Evolutionary conservation across 2,329 filamentous ascomycete genomes (phyloP).

Genomic region (Fusarium circinatum): DNA sequence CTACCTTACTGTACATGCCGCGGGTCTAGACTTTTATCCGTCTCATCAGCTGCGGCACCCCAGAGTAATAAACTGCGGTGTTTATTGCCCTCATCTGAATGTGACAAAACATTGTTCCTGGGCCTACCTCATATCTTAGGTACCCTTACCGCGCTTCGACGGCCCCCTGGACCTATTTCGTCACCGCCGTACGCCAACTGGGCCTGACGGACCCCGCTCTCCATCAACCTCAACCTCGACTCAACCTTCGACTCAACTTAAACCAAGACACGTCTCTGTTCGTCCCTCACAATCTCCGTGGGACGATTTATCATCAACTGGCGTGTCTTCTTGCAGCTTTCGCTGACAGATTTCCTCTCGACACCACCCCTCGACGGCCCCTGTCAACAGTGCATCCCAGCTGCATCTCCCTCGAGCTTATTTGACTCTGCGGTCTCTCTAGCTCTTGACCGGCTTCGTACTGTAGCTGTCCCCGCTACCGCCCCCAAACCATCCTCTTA

Average conservation of each 20-base stretch:
- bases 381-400: slow-evolving; percentile 28
- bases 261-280: slow-evolving; percentile 17
- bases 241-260: slow-evolving; percentile 27
- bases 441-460: slow-evolving; percentile 19
- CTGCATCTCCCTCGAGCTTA: slow-evolving; percentile 24
- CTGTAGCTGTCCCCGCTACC: slow-evolving; percentile 24
- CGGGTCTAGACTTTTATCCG: background rate
- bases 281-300: slow-evolving; percentile 18
- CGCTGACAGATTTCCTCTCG: background rate
- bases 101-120: slow-evolving; percentile 2
- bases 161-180: slow-evolving; percentile 38
- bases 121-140: background rate
- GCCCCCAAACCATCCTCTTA: slow-evolving; percentile 40
- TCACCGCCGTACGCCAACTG: slow-evolving; percentile 42
- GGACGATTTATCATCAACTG: slow-evolving; percentile 6
- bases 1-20: background rate
- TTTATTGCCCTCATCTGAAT: slow-evolving; percentile 22
- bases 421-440: slow-evolving; percentile 13
- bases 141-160: slow-evolving; percentile 27
- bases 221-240: slow-evolving; percentile 17
- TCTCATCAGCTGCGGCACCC: slow-evolving; percentile 4
- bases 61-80: slow-evolving; percentile 1
- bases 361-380: background rate
- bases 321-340: background rate
- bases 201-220: slow-evolving; percentile 42